A percentile compares a stretch with the other conserved stretches of the same genome.
Evolutionary conservation across 2,329 filamentous ascomycete genomes (phyloP).

Genomic region (Sclerotiophoma versabilis): DNA sequence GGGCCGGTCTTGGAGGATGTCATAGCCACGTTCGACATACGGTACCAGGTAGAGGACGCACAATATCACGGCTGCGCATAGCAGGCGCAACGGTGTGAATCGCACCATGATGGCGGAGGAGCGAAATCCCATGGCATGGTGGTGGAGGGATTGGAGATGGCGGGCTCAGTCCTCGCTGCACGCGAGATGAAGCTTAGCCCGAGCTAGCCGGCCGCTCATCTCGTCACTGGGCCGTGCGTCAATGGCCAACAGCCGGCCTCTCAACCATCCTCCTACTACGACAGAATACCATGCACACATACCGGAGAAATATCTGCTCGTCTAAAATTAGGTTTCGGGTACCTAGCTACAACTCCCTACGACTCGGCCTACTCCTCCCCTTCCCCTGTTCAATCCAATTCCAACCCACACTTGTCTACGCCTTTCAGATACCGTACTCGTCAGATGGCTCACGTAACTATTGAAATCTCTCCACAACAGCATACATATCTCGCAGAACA

Average conservation of each 20-base stretch:
- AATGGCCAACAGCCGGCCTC: constrained; percentile 5
- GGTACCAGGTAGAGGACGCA: constrained; percentile 34
- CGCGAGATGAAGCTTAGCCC: constrained; percentile 11
- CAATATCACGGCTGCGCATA: constrained; percentile 38
- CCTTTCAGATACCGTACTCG: background rate
- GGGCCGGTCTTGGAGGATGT: constrained; percentile 38
- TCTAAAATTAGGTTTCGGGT: background rate
- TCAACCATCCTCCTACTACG: background rate
- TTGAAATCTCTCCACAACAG: background rate
- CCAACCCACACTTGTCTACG: background rate
- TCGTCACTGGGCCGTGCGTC: constrained; percentile 1
- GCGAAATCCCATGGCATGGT: constrained; percentile 19
- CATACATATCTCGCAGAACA: no score
- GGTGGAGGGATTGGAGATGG: constrained; percentile 2
- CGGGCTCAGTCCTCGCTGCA: constrained; percentile 3
- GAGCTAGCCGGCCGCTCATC: constrained; percentile 8
- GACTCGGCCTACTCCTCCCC: background rate
- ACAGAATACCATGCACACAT: no score
- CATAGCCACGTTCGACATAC: constrained; percentile 40
- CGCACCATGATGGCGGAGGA: constrained; percentile 45
- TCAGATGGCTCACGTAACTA: background rate
- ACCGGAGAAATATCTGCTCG: background rate
- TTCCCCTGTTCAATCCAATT: background rate
- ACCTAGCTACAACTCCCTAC: background rate
- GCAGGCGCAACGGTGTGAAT: constrained; percentile 45